These are phyloP conservation scores for Aspergillus persii DNA, from an alignment of 2,329 filamentous ascomycete species.

Conservation along the genomic window DNA sequence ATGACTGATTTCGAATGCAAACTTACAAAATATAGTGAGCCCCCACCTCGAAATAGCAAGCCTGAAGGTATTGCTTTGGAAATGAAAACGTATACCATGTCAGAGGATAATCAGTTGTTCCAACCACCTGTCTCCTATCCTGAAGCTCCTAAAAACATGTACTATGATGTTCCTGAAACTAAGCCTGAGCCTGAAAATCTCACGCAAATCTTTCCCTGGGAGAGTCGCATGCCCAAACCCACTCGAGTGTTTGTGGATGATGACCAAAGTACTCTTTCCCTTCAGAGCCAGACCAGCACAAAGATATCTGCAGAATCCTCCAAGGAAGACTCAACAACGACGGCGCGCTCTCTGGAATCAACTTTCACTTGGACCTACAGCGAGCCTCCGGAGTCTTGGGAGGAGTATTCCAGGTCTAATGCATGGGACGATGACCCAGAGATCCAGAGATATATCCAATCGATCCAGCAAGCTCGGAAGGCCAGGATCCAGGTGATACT, in stretches of 20 bases:
- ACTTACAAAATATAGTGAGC: conserved; percentile 50
- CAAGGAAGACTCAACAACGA: conserved; percentile 15
- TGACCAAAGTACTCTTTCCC: conserved; percentile 12
- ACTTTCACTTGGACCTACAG: conserved; percentile 13
- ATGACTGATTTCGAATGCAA: neutral
- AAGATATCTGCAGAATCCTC: conserved; percentile 5
- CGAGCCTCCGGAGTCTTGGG: conserved; percentile 61
- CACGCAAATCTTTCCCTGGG: conserved; percentile 87
- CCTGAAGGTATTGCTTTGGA: conserved; percentile 87
- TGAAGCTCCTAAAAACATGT: conserved; percentile 82
- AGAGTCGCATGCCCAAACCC: conserved; percentile 62
- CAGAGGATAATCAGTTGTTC: conserved; percentile 70
- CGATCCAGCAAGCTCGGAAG: conserved; percentile 64
- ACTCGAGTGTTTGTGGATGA: conserved; percentile 49
- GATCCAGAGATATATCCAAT: conserved; percentile 83
- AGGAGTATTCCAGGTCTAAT: conserved; percentile 71
- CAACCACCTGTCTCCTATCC: conserved; percentile 74
- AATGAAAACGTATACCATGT: conserved; percentile 77
- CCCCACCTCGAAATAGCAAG: conserved; percentile 63
- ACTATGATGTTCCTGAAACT: conserved; percentile 70
- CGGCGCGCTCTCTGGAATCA: conserved; percentile 14
- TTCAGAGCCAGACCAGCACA: conserved; percentile 2
- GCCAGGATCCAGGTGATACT: conserved; percentile 46
- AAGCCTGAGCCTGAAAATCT: conserved; percentile 60
- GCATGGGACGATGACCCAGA: conserved; percentile 91